phyloP scores from a whole-genome alignment of 2,329 filamentous ascomycete genomes.

The Colletotrichum tofieldiae region DNA sequence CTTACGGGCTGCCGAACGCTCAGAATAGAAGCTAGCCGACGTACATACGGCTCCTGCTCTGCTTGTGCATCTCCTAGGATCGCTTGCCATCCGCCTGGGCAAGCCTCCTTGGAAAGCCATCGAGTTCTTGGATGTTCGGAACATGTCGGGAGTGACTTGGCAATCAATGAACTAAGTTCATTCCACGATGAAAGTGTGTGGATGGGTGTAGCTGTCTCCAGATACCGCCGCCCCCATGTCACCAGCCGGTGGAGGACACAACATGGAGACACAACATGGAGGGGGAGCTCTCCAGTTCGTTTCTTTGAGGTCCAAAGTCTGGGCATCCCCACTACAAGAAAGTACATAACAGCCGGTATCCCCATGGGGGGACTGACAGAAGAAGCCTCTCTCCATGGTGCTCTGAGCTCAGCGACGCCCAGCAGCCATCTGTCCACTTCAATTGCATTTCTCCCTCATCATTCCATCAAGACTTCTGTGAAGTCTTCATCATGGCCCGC shows the following conservation, averaged over 20 bases:
- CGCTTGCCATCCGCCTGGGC: constrained; percentile 13
- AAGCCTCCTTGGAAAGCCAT: constrained; percentile 5
- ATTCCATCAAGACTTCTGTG: background rate
- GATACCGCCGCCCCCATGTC: constrained; percentile 7
- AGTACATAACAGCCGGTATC: constrained; percentile 31
- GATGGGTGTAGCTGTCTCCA: constrained; percentile 4
- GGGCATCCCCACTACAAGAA: constrained; percentile 12
- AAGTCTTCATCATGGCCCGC: constrained; percentile 19
- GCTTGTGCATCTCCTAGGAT: background rate
- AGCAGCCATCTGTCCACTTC: background rate
- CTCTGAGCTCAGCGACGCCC: constrained; percentile 9
- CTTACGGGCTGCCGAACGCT: constrained; percentile 9
- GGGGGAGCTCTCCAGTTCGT: background rate
- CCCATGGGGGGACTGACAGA: background rate
- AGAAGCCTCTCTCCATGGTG: background rate
- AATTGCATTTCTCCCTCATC: background rate
- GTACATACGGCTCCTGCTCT: background rate
- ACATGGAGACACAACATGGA: constrained; percentile 20
- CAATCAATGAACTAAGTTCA: constrained; percentile 4
- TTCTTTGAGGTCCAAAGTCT: constrained; percentile 14
- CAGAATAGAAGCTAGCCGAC: constrained; percentile 19
- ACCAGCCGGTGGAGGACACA: constrained; percentile 13
- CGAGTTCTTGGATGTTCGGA: constrained; percentile 33
- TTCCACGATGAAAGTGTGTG: background rate
- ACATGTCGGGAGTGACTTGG: constrained; percentile 39